Conservation (phyloP, 179 eudicot genomes). For the Actinidia chinensis region DNA sequence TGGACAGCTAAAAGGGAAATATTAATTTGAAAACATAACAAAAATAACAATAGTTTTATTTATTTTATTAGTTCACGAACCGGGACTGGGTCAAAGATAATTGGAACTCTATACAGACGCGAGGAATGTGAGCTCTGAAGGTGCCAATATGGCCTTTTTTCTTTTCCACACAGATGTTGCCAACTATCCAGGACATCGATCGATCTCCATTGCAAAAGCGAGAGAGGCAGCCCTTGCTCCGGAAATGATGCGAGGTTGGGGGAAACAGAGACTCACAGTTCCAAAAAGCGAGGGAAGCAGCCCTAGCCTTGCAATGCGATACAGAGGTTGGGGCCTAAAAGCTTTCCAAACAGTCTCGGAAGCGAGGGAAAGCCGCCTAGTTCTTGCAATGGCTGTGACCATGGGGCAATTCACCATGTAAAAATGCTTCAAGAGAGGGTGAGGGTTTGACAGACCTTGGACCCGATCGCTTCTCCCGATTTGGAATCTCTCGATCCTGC, state of each 20-base stretch:
- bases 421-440: slow-evolving; percentile 1
- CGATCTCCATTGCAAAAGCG: not conserved
- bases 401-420: not conserved
- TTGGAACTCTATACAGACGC: not conserved
- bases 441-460: not conserved
- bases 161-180: not conserved
- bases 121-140: slow-evolving; percentile 10
- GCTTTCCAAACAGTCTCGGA: too few relatives aligned
- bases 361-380: too few relatives aligned
- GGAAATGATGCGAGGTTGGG: not conserved
- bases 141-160: slow-evolving; percentile 11
- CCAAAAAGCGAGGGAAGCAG: not conserved
- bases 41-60: too few relatives aligned
- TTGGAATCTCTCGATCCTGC: not conserved
- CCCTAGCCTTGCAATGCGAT: too few relatives aligned
- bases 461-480: too few relatives aligned
- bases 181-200: not conserved
- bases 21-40: too few relatives aligned
- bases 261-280: not conserved
- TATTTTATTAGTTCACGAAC: too few relatives aligned
- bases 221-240: not conserved
- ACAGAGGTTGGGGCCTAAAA: too few relatives aligned
- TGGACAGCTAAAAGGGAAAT: too few relatives aligned
- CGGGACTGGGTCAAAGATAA: not conserved
- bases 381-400: not conserved